Base-by-base conservation (phyloP, 345 rosid species). In the Diplotaxis tenuifolia region DNA sequence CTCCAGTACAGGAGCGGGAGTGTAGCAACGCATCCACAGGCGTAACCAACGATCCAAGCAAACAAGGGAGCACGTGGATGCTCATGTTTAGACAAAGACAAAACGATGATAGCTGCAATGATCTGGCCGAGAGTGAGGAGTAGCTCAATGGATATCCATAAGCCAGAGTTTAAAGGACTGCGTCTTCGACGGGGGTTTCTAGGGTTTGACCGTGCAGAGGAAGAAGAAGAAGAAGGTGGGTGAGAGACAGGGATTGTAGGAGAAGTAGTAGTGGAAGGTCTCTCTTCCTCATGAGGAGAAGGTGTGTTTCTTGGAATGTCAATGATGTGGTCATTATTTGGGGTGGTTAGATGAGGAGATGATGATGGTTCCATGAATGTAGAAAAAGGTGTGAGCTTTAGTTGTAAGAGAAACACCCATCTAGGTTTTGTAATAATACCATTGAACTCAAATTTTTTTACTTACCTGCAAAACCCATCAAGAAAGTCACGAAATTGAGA, bases 1-100 rank as follows among this genome's bases (percentile, higher is more conserved):
- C 96, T 97, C 96, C 96, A 92, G 79, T 86, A 95, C 47, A 92
- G 83, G 75, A 92, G 88, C 23, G 98, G 99, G 19, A 95, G 89
- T 2, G 92, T 88, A 7, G 96, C 94, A 68, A 88, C 71, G 76
- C 99, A 95, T 58, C 99, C 99, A 65, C 85, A 76, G 15, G 96
- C 91, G 78, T 95, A 95, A 71, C 96, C 98, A 29, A 95, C 88
- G 52, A 95, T 86, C 99, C 99, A 95, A 29, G 78, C 85, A 47
- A 85, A 84, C 78, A 95, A 67, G 0, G 97, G 99, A 3, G 96
- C 84, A 38, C 62, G 93, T 1, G 94, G 91, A 78, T 85, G 87
- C 80, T 95, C 98, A 55, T 90, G 67, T 82, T 84, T 92, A 0
- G 97, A 92, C 71, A 88, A 55, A 12, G 93, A 84, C 80, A 88